phyloP scores from a whole-genome alignment of 306 rosid genomes.

The Trifolium repens region DNA sequence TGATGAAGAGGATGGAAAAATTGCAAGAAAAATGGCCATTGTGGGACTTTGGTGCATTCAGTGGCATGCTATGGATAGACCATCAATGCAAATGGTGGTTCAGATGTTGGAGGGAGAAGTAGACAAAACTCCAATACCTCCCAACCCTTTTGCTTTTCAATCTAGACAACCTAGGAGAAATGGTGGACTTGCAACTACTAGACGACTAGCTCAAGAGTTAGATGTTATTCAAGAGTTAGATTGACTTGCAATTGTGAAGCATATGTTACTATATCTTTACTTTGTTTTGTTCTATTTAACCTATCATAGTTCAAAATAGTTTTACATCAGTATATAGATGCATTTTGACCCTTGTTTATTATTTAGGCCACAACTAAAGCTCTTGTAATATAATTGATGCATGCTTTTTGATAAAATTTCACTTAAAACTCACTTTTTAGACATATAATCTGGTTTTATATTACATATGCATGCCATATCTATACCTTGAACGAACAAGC shows the following conservation, averaged over 20 bases:
- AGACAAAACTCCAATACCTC: constrained; percentile 28
- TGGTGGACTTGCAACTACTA: not conserved
- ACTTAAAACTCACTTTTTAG: no score
- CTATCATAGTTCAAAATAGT: no score
- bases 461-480: no score
- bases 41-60: constrained; percentile 23
- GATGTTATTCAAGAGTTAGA: constrained; percentile 28
- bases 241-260: not conserved
- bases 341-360: no score
- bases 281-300: no score
- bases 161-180: not conserved
- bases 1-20: constrained; percentile 1
- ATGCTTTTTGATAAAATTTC: no score
- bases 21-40: constrained; percentile 6
- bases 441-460: no score
- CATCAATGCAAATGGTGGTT: constrained; percentile 17
- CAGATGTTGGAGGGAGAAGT: constrained; percentile 12
- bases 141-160: constrained; percentile 20
- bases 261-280: no score
- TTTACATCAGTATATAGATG: no score
- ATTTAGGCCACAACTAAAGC: no score
- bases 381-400: no score
- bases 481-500: no score
- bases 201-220: not conserved
- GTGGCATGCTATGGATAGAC: constrained; percentile 17